These are phyloP conservation scores for Yamadazyma kanchanaburiensis DNA, from an alignment of 1,139 yeast species.

Conservation along the genomic window DNA sequence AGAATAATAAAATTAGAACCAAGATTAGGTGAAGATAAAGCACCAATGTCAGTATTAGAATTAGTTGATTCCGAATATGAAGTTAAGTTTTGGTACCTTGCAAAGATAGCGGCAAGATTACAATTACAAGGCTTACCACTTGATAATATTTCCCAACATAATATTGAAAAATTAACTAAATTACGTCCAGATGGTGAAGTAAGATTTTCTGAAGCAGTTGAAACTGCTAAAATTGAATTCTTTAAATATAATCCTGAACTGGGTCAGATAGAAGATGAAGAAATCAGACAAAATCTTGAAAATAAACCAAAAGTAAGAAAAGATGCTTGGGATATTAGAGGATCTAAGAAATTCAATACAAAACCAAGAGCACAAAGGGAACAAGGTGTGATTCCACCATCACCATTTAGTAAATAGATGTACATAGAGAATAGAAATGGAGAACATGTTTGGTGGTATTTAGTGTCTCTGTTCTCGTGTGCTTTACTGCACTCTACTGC, in stretches of 20 bases:
- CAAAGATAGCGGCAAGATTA: slow-evolving; percentile 76
- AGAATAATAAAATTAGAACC: slow-evolving; percentile 83
- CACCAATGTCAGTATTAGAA: slow-evolving; percentile 87
- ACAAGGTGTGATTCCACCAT: slow-evolving; percentile 26
- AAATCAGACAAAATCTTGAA: slow-evolving; percentile 25
- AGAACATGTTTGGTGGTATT: too few relatives aligned
- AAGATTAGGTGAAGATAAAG: slow-evolving; percentile 80
- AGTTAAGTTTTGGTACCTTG: slow-evolving; percentile 72
- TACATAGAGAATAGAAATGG: background rate
- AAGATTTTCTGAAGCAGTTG: slow-evolving; percentile 61
- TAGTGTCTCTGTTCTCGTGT: too few relatives aligned
- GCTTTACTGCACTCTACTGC: too few relatives aligned
- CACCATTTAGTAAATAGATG: slow-evolving; percentile 23
- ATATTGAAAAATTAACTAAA: slow-evolving; percentile 50
- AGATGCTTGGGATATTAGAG: slow-evolving; percentile 18
- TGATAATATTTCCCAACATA: slow-evolving; percentile 57
- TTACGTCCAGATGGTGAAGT: slow-evolving; percentile 48
- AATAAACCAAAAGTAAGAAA: slow-evolving; percentile 31
- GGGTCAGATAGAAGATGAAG: slow-evolving; percentile 21
- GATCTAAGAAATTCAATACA: slow-evolving; percentile 36
- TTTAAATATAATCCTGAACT: slow-evolving; percentile 35
- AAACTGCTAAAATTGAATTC: slow-evolving; percentile 57
- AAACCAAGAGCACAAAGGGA: slow-evolving; percentile 25
- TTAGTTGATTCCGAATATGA: slow-evolving; percentile 76
- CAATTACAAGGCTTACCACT: slow-evolving; percentile 63